Evolutionary conservation across 192 early-diverging fungal genomes (phyloP).

Genomic region (Lunasporangiospora selenospora): DNA sequence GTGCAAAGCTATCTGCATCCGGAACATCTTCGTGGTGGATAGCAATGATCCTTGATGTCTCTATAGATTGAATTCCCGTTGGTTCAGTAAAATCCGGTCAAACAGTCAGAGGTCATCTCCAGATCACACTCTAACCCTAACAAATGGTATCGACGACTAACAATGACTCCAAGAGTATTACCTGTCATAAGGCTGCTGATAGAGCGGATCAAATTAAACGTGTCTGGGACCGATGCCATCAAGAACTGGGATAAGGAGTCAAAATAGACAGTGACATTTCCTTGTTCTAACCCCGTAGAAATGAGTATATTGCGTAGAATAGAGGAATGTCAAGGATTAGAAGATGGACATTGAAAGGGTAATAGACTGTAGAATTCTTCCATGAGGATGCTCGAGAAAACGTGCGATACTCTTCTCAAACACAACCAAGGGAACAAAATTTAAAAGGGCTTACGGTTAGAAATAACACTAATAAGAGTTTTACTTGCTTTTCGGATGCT

Average conservation of each 20-base stretch:
- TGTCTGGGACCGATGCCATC: conserved; percentile 26
- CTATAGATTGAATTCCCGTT: background rate
- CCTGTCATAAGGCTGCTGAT: conserved; percentile 25
- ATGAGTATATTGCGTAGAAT: too few species aligned
- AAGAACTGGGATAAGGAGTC: conserved; percentile 37
- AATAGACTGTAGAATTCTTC: background rate
- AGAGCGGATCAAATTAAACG: conserved; percentile 44
- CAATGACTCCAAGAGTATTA: too few species aligned
- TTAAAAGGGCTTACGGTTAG: conserved; percentile 7
- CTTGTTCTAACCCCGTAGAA: too few species aligned
- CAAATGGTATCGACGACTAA: too few species aligned
- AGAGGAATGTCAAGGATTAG: too few species aligned
- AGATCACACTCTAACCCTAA: too few species aligned
- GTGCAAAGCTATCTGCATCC: conserved; percentile 22
- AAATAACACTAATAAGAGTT: conserved; percentile 12
- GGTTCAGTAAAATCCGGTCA: background rate
- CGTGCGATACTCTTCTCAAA: too few species aligned
- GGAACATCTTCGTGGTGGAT: conserved; percentile 51
- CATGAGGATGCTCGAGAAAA: too few species aligned
- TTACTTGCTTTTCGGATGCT: conserved; percentile 14
- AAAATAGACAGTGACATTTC: conserved; percentile 34
- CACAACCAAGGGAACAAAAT: too few species aligned
- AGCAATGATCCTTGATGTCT: conserved; percentile 39
- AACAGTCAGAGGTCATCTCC: too few species aligned
- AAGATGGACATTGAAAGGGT: too few species aligned